Percentiles rank a stretch among this genome's conserved stretches.
Conservation (phyloP, 2,329 filamentous ascomycete species). For the Madurella mycetomatis region DNA sequence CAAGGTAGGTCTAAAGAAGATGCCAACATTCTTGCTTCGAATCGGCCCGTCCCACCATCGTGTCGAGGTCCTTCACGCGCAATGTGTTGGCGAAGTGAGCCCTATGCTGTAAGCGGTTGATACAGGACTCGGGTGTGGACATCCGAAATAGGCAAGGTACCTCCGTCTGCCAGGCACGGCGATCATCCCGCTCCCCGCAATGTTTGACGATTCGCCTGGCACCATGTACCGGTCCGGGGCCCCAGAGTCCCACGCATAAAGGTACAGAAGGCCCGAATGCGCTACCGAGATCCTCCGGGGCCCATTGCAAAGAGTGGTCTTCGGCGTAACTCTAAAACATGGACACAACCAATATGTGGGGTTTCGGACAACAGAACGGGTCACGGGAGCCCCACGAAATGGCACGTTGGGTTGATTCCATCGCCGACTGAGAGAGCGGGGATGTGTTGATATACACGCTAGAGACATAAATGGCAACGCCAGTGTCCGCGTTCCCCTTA, state of each 20-base stretch:
- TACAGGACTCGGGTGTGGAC: background rate
- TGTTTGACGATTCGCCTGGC: conserved; percentile 1
- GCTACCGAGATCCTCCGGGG: background rate
- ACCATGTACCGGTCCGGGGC: conserved; percentile 6
- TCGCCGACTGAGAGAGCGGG: background rate
- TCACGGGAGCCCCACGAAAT: too few relatives aligned
- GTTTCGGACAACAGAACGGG: background rate
- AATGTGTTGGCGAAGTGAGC: background rate
- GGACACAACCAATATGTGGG: conserved; percentile 1
- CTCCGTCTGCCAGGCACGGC: conserved; percentile 4
- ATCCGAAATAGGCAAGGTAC: conserved; percentile 9
- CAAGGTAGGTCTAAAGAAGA: background rate
- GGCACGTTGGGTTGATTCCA: too few relatives aligned
- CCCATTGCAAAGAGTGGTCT: background rate
- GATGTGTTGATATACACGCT: conserved; percentile 7
- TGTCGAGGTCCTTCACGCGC: background rate
- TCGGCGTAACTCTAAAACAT: background rate
- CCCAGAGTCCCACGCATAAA: conserved; percentile 8
- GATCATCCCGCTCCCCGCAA: conserved; percentile 12
- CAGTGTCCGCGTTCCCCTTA: background rate
- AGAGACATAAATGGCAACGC: background rate
- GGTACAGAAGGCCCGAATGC: conserved; percentile 23
- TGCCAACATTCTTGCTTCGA: background rate
- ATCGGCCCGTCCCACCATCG: conserved; percentile 10
- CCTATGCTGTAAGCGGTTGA: background rate